These are phyloP conservation scores for Penicillium sp. DNA, from an alignment of 2,329 filamentous ascomycete genomes.

Conservation along the genomic window DNA sequence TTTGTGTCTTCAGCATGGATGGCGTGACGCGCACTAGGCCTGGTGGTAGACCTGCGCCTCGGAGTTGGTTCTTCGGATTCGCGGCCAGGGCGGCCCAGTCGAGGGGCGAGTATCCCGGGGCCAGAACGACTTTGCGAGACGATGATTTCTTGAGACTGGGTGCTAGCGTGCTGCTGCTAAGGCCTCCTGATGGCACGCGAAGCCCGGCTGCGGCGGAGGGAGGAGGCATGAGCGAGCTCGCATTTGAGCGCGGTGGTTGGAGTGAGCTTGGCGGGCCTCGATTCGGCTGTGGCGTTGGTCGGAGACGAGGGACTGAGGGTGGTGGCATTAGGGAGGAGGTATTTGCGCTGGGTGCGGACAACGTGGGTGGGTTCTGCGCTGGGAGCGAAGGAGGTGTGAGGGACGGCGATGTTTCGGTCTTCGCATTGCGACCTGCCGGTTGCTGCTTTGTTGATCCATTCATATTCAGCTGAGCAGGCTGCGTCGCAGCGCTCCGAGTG, in stretches of 20 bases:
- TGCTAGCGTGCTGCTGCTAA: conserved; percentile 41
- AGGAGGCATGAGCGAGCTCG: conserved; percentile 36
- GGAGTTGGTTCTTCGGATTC: conserved; percentile 59
- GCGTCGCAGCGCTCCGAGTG: conserved; percentile 4
- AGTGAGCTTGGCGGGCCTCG: conserved; percentile 13
- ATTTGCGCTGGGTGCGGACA: conserved; percentile 11
- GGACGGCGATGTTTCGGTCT: conserved; percentile 6
- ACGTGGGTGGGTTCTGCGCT: conserved; percentile 6
- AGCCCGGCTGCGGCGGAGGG: conserved; percentile 43
- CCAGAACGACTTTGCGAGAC: conserved; percentile 61
- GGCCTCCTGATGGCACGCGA: conserved; percentile 39
- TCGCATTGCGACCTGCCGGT: conserved; percentile 6
- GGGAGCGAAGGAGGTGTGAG: conserved; percentile 10
- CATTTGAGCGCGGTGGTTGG: conserved; percentile 29
- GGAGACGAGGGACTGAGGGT: conserved; percentile 30
- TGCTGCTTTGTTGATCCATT: conserved; percentile 4
- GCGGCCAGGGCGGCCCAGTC: conserved; percentile 84
- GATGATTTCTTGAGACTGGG: conserved; percentile 46
- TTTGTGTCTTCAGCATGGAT: conserved; percentile 69
- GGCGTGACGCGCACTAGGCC: conserved; percentile 71
- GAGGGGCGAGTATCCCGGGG: conserved; percentile 88
- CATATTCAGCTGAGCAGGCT: conserved; percentile 3
- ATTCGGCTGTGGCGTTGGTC: conserved; percentile 21
- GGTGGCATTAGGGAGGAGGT: conserved; percentile 33
- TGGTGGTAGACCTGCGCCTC: conserved; percentile 49